A percentile compares a stretch with the other conserved stretches of the same genome.
Conservation (phyloP, 2,329 filamentous ascomycete species). For the Colletotrichum abscissum region DNA sequence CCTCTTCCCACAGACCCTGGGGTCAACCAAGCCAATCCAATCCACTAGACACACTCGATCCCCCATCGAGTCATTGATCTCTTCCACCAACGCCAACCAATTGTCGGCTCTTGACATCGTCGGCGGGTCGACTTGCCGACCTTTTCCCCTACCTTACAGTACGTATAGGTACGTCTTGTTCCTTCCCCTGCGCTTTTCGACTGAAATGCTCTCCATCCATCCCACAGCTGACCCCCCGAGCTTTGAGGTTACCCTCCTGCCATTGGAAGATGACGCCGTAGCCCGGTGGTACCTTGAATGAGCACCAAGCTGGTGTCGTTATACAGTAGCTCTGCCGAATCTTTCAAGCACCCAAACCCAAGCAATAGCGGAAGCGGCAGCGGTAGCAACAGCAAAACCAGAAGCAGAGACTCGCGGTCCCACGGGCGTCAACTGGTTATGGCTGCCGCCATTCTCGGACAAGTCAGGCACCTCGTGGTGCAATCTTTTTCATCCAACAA, state of each 20-base stretch:
- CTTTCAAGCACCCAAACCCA: constrained; percentile 16
- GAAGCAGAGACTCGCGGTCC: constrained; percentile 1
- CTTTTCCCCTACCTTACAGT: constrained; percentile 4
- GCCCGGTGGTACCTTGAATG: constrained; percentile 2
- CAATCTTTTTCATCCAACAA: constrained; percentile 23
- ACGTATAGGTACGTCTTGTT: not conserved
- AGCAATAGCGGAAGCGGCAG: not conserved
- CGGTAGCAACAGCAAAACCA: not conserved
- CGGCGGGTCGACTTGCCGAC: constrained; percentile 33
- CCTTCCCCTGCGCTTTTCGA: not conserved
- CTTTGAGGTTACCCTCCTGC: constrained; percentile 18
- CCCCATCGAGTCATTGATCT: constrained; percentile 34
- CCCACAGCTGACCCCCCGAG: constrained; percentile 19
- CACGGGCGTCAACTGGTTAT: constrained; percentile 11
- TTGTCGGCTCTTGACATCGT: constrained; percentile 11
- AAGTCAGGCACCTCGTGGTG: constrained; percentile 32
- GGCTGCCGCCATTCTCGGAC: constrained; percentile 21
- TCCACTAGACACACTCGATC: constrained; percentile 24
- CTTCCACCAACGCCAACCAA: constrained; percentile 23
- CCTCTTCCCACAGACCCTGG: constrained; percentile 25
- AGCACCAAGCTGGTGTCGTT: constrained; percentile 16
- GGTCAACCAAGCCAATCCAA: constrained; percentile 27
- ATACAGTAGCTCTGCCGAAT: constrained; percentile 1
- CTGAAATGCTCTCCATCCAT: not conserved
- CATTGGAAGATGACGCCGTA: constrained; percentile 27